Evolutionary conservation across 805 yeast genomes (phyloP).

Genomic region (Saturnispora sekii): DNA sequence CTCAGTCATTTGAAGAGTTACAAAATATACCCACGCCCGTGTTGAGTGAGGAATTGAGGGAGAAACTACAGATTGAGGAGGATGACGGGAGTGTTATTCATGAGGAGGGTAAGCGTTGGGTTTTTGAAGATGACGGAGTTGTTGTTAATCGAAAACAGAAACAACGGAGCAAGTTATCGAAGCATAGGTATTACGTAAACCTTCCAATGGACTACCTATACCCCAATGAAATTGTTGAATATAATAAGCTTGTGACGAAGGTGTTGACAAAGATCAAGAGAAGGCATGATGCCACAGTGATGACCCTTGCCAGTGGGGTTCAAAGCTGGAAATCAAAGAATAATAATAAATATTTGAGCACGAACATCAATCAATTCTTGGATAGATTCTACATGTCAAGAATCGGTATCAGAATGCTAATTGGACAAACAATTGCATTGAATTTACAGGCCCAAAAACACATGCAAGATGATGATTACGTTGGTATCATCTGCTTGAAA

Average conservation of each 20-base stretch:
- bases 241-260: slow-evolving; percentile 58
- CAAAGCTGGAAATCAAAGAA: slow-evolving; percentile 71
- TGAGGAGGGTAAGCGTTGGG: slow-evolving; percentile 9
- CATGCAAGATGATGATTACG: slow-evolving; percentile 55
- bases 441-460: slow-evolving; percentile 22
- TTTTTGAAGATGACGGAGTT: slow-evolving; percentile 41
- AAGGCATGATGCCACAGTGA: slow-evolving; percentile 87
- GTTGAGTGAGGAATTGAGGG: slow-evolving; percentile 30
- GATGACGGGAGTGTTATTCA: not conserved
- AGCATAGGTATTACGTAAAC: slow-evolving; percentile 26
- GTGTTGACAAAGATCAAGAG: slow-evolving; percentile 62
- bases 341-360: slow-evolving; percentile 42
- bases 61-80: slow-evolving; percentile 17
- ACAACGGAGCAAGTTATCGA: not conserved
- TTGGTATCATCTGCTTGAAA: slow-evolving; percentile 80
- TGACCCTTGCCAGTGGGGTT: slow-evolving; percentile 87
- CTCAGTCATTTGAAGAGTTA: slow-evolving; percentile 79
- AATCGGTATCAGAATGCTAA: slow-evolving; percentile 86
- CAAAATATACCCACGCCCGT: slow-evolving; percentile 52
- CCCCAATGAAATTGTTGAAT: slow-evolving; percentile 67
- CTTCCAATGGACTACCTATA: slow-evolving; percentile 47
- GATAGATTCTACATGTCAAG: slow-evolving; percentile 86
- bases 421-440: slow-evolving; percentile 89
- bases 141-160: slow-evolving; percentile 18
- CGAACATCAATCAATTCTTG: slow-evolving; percentile 68